Evolutionary conservation across 140 eudicot genomes (phyloP), one percentile per base, ranked within the genome.

Genomic region (Flaveria floridana): DNA sequence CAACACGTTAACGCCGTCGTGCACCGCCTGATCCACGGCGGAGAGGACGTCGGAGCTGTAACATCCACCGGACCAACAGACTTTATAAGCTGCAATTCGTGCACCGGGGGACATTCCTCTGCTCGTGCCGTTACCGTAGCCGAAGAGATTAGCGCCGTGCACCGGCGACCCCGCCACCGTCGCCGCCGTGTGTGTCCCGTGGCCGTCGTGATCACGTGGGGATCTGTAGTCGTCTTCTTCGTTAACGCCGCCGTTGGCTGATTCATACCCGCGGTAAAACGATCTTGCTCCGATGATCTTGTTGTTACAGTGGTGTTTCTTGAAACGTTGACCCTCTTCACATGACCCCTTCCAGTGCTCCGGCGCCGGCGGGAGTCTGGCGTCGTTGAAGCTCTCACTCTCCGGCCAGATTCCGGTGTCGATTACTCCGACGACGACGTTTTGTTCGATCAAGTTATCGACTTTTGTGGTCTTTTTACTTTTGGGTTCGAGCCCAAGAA

Each of bases 351-450:
- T 86, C 98, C 95, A 92, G 44, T 77, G 87, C 3, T 80, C 21
- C 6, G 96, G 96, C 51, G 78, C 50, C 0, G 78, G 41, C 4
- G 72, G 52, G 80, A 89, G 71, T 3, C 93, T 91, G 1, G 87
- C 68, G 80, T 92, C 98, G 34, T 89, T 92, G 78, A 92, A 89
- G 68, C 96, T 92, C 21, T 64, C 86, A 72, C 96, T 89, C 78
- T 92, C 98, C 4, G 96, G 98, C 96, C 98, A 92, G 47, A 92
- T 85, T 2, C 98, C 96, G 9, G 98, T 92, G 41, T 92, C 96
- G 1, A 92, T 79, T 3, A 92, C 95, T 1, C 98, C 98, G 15
- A 92, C 95, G 7, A 92, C 76, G 0, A 87, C 98, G 47, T 89
- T 88, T 19, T 86, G 87, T 69, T 70, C 80, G 0, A 84, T 50